Conservation (phyloP, 352 stramenopile genomes). For the Blastocystis sp. region DNA sequence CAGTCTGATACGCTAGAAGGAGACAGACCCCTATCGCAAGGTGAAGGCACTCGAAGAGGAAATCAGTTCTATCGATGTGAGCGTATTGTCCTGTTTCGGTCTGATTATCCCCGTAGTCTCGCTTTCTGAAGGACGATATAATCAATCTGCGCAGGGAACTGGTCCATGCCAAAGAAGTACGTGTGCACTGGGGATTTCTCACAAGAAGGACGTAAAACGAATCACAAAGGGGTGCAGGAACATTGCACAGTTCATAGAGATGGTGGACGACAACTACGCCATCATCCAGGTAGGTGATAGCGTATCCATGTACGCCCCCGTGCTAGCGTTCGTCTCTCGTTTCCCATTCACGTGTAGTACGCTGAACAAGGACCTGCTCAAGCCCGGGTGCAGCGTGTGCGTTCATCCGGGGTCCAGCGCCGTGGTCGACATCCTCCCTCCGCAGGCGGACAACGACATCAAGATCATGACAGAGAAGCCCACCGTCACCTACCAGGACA, state of each 20-base stretch:
- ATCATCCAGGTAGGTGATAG: constrained; percentile 91
- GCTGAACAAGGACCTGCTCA: constrained; percentile 96
- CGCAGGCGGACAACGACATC: constrained; percentile 97
- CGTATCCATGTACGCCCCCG: constrained; percentile 90
- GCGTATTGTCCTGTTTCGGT: constrained; percentile 22
- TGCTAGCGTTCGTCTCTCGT: constrained; percentile 78
- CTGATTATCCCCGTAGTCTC: constrained; percentile 76
- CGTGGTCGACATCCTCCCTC: constrained; percentile 96
- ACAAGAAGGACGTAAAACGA: constrained; percentile 88
- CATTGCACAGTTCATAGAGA: constrained; percentile 99
- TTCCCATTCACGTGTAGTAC: constrained; percentile 79
- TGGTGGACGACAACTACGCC: constrained; percentile 99
- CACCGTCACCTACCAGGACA: constrained; percentile 94
- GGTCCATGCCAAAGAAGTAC: constrained; percentile 96
- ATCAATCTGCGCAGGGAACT: constrained; percentile 98
- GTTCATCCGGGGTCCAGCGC: constrained; percentile 97
- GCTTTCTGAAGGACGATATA: constrained; percentile 99
- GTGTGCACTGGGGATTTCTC: background rate
- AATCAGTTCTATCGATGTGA: constrained; percentile 53
- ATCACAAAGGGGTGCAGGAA: constrained; percentile 99
- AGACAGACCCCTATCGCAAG: constrained; percentile 34
- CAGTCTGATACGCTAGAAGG: background rate
- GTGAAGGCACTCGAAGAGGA: constrained; percentile 55
- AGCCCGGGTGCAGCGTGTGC: constrained; percentile 97
- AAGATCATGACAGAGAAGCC: constrained; percentile 98